phyloP scores from a whole-genome alignment of 2,329 filamentous ascomycete genomes.

The Talaromyces sp. region DNA sequence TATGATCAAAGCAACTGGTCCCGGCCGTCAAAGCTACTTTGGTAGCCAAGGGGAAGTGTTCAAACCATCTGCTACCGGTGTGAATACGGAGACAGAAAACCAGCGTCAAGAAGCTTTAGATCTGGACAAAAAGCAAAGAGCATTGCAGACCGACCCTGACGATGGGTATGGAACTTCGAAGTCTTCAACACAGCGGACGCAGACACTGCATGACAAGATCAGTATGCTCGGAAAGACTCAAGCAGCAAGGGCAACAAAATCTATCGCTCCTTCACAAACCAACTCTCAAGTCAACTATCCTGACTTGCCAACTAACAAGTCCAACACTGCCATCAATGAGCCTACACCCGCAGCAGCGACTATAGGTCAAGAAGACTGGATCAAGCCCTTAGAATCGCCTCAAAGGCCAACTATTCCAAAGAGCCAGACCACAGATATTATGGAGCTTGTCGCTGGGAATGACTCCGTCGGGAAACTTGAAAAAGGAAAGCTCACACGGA shows the following conservation, averaged over 20 bases:
- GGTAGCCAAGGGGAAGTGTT: conserved; percentile 63
- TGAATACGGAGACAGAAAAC: conserved; percentile 28
- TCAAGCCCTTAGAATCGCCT: conserved; percentile 46
- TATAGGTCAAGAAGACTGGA: conserved; percentile 54
- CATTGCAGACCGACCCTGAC: conserved; percentile 44
- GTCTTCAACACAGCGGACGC: conserved; percentile 56
- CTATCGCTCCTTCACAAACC: conserved; percentile 33
- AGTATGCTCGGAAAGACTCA: conserved; percentile 61
- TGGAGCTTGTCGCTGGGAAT: conserved; percentile 51
- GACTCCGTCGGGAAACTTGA: conserved; percentile 45
- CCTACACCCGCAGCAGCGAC: conserved; percentile 16
- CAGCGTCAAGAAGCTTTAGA: conserved; percentile 40
- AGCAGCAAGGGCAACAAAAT: conserved; percentile 40
- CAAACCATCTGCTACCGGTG: conserved; percentile 24
- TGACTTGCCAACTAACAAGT: conserved; percentile 24
- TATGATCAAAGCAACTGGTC: conserved; percentile 38
- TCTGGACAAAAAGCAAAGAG: conserved; percentile 51
- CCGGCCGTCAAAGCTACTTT: conserved; percentile 65
- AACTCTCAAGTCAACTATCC: conserved; percentile 31
- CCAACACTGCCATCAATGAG: conserved; percentile 17
- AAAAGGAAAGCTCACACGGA: conserved; percentile 41
- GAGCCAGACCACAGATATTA: conserved; percentile 56
- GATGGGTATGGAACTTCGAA: conserved; percentile 59
- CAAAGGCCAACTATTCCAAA: conserved; percentile 52
- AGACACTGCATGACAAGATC: conserved; percentile 79